These are phyloP conservation scores for Desmodesmus armatus DNA, from an alignment of 139 green algal genomes.

Conservation along the genomic window DNA sequence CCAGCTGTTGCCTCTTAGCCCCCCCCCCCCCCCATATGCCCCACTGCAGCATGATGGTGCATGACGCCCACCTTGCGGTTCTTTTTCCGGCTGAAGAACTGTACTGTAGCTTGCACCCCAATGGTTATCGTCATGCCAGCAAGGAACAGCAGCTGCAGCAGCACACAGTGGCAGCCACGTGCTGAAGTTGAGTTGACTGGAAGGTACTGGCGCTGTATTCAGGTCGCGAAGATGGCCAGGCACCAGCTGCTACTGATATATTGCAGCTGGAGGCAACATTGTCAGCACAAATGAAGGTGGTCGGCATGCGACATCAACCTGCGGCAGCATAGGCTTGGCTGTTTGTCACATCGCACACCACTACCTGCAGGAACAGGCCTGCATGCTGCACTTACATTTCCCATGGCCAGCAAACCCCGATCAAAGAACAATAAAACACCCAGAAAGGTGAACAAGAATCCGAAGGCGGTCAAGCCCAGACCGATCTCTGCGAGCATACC, in stretches of 20 bases:
- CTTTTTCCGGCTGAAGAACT: slow-evolving; percentile 93
- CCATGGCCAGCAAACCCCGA: slow-evolving; percentile 95
- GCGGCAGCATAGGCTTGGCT: too few species aligned
- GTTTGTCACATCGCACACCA: background rate
- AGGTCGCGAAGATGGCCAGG: too few species aligned
- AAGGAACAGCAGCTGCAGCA: slow-evolving; percentile 92
- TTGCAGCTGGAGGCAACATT: too few species aligned
- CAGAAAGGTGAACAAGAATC: slow-evolving; percentile 92
- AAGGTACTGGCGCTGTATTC: too few species aligned
- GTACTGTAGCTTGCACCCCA: slow-evolving; percentile 80
- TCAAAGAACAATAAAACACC: slow-evolving; percentile 98
- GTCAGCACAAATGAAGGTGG: too few species aligned
- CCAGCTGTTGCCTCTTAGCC: too few species aligned
- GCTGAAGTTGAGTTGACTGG: too few species aligned
- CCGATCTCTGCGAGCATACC: slow-evolving; percentile 98
- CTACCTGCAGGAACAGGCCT: background rate
- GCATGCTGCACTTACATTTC: slow-evolving; percentile 83
- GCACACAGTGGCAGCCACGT: too few species aligned
- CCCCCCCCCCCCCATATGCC: too few species aligned
- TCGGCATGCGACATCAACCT: too few species aligned
- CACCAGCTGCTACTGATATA: background rate
- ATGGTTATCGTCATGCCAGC: slow-evolving; percentile 93
- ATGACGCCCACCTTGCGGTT: slow-evolving; percentile 79
- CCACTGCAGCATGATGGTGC: background rate
- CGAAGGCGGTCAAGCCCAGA: slow-evolving; percentile 94